Evolutionary conservation across 768 basidiomycete species (phyloP).

Genomic region (Suillus decipiens): DNA sequence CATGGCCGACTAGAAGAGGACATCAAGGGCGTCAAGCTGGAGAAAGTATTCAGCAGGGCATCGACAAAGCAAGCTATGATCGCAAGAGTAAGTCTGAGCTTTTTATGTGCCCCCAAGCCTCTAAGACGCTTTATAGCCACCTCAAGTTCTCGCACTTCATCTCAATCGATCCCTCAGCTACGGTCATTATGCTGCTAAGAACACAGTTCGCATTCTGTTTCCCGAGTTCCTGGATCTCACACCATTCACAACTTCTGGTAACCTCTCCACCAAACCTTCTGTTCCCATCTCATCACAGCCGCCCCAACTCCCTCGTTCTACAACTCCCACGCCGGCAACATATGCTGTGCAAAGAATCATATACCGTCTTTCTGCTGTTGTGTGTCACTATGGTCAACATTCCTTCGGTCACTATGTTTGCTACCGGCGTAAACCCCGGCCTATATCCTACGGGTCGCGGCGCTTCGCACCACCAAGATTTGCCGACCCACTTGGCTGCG

Average conservation of each 20-base stretch:
- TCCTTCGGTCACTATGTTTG: slow-evolving; percentile 95
- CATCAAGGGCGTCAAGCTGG: slow-evolving; percentile 75
- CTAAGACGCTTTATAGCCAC: slow-evolving; percentile 57
- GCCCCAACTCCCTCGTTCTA: slow-evolving; percentile 46
- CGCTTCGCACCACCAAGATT: slow-evolving; percentile 43
- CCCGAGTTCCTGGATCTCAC: slow-evolving; percentile 90
- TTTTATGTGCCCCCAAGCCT: slow-evolving; percentile 4
- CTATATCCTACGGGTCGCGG: slow-evolving; percentile 37
- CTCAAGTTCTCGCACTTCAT: slow-evolving; percentile 83
- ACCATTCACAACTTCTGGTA: slow-evolving; percentile 82
- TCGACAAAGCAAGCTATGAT: slow-evolving; percentile 93
- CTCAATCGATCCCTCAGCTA: slow-evolving; percentile 90
- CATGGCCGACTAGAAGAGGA: slow-evolving; percentile 84
- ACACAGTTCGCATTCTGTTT: slow-evolving; percentile 77
- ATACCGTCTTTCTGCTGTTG: slow-evolving; percentile 83
- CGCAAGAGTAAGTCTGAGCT: slow-evolving; percentile 62
- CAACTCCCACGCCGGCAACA: slow-evolving; percentile 57
- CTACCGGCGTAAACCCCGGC: slow-evolving; percentile 79
- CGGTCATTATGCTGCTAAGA: slow-evolving; percentile 78
- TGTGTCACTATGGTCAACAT: slow-evolving; percentile 93
- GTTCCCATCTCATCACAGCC: slow-evolving; percentile 70
- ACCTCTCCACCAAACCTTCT: slow-evolving; percentile 69
- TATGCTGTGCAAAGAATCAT: slow-evolving; percentile 61
- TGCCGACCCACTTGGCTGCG: slow-evolving; percentile 45
- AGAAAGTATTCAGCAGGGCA: slow-evolving; percentile 70